A percentile compares a stretch with the other conserved stretches of the same genome.
These are phyloP conservation scores for Cladophialophora exuberans DNA, from an alignment of 2,329 filamentous ascomycete genomes.

Conservation along the genomic window DNA sequence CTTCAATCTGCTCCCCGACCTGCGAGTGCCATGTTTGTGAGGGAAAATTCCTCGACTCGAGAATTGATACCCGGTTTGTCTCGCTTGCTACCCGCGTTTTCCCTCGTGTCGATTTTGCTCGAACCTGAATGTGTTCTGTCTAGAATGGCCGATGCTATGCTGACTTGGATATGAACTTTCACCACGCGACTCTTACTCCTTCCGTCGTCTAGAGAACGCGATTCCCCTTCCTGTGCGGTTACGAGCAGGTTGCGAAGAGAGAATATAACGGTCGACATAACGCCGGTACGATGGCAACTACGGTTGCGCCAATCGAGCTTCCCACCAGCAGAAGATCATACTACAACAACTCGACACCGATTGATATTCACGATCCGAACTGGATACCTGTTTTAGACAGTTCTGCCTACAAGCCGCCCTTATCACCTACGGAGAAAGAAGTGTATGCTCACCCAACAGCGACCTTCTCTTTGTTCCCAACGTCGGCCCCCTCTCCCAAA, in stretches of 20 bases:
- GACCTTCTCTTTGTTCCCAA: constrained; percentile 27
- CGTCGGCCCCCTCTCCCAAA: constrained; percentile 23
- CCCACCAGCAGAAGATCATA: constrained; percentile 30
- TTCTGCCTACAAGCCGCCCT: constrained; percentile 18
- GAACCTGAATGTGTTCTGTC: background rate
- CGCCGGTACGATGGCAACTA: constrained; percentile 27
- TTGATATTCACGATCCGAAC: constrained; percentile 33
- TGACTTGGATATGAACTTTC: no score
- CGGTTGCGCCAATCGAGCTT: constrained; percentile 28
- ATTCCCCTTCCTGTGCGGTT: no score
- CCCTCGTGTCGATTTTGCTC: background rate
- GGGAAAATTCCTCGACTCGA: background rate
- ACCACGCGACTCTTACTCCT: background rate
- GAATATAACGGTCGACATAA: no score
- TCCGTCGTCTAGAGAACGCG: no score
- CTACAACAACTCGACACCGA: constrained; percentile 17
- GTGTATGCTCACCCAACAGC: constrained; percentile 15
- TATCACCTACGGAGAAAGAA: constrained; percentile 27
- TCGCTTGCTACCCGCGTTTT: constrained; percentile 8
- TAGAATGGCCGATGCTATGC: constrained; percentile 1
- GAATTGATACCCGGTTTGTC: background rate
- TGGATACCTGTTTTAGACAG: constrained; percentile 32
- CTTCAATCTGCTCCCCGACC: background rate
- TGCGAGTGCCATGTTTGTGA: no score
- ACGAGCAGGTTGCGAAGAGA: no score